A percentile compares a stretch with the other conserved stretches of the same genome.
phyloP scores from a whole-genome alignment of 2,329 filamentous ascomycete species.

The Cryphonectria naterciae region DNA sequence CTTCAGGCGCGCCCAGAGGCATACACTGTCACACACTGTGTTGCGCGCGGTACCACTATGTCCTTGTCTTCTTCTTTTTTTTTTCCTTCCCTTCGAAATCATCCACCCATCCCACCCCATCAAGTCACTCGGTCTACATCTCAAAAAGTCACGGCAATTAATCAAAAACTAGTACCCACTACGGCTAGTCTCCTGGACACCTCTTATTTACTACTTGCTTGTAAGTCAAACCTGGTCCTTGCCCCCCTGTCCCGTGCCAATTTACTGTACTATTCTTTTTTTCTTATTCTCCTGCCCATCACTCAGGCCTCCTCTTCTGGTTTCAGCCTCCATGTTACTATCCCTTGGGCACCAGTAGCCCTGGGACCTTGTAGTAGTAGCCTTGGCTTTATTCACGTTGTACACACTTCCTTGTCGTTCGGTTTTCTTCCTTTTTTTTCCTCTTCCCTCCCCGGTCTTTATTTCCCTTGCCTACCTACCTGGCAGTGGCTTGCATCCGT shows the following conservation, averaged over 20 bases:
- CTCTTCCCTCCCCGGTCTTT: background rate
- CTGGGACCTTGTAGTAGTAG: background rate
- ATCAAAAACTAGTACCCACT: slow-evolving; percentile 11
- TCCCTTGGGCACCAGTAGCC: slow-evolving; percentile 15
- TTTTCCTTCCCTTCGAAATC: background rate
- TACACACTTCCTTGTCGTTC: slow-evolving; percentile 18
- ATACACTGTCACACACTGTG: slow-evolving; percentile 23
- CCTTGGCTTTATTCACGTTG: background rate
- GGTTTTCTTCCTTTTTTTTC: background rate
- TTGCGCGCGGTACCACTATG: background rate
- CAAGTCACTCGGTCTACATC: background rate
- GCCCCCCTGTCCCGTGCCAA: slow-evolving; percentile 26
- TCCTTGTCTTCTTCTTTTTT: background rate
- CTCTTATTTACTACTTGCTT: slow-evolving; percentile 1
- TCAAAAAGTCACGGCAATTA: background rate
- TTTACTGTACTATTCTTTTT: slow-evolving; percentile 19
- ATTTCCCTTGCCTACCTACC: background rate
- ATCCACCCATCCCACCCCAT: background rate
- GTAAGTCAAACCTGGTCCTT: slow-evolving; percentile 29
- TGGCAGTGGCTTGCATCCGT: slow-evolving; percentile 22
- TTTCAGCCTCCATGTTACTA: slow-evolving; percentile 11
- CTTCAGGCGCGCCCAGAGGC: slow-evolving; percentile 8
- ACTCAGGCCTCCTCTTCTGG: background rate
- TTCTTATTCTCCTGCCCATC: slow-evolving; percentile 3
- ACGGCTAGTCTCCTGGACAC: slow-evolving; percentile 10